phyloP scores from a whole-genome alignment of 768 basidiomycete species.

The Collybia mongolica region DNA sequence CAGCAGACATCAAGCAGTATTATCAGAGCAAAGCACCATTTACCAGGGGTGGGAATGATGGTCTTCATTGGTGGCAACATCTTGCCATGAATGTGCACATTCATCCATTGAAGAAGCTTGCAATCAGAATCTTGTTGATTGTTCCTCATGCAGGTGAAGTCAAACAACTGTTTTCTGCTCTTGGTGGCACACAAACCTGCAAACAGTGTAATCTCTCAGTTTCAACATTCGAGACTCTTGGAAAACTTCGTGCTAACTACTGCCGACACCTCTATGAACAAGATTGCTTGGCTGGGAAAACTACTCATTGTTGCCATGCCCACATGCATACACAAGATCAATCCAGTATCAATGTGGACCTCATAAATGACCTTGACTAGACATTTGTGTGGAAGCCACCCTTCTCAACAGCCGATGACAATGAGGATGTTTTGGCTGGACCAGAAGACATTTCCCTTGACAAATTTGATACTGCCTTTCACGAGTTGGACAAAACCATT shows the following conservation, averaged over 20 bases:
- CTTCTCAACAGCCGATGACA: neutral
- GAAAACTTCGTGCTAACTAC: neutral
- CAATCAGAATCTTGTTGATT: constrained; percentile 19
- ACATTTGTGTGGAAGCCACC: neutral
- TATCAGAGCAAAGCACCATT: no score
- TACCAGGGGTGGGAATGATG: no score
- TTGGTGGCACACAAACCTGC: constrained; percentile 6
- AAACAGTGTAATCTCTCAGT: neutral
- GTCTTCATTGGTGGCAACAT: constrained; percentile 21
- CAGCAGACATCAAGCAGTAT: constrained; percentile 16
- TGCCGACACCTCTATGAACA: neutral
- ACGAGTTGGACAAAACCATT: neutral
- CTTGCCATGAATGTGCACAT: neutral
- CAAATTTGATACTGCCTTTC: neutral
- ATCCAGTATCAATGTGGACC: neutral
- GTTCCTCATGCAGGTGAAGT: constrained; percentile 28
- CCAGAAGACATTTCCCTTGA: neutral
- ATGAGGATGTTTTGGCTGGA: neutral
- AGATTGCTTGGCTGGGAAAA: neutral
- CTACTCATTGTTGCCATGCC: neutral
- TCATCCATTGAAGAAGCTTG: constrained; percentile 13
- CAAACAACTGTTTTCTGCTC: constrained; percentile 20
- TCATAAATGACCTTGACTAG: neutral
- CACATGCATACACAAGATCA: constrained; percentile 1
- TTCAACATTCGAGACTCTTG: neutral